phyloP scores from a whole-genome alignment of 2,329 filamentous ascomycete species.

The Calonectria leucothoes region DNA sequence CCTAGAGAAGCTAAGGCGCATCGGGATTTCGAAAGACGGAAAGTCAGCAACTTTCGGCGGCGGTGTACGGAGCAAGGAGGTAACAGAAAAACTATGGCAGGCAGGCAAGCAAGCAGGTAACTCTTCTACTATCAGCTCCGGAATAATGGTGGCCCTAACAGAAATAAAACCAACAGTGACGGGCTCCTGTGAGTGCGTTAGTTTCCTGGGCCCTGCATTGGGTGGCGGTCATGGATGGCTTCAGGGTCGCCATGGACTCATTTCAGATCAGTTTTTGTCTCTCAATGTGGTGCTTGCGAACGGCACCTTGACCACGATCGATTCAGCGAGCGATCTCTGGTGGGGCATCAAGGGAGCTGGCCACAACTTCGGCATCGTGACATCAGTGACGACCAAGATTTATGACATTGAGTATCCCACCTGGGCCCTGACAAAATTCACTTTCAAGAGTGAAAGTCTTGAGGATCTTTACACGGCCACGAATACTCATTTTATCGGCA shows the following conservation, averaged over 20 bases:
- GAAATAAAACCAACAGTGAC: conserved; percentile 47
- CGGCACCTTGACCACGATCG: conserved; percentile 53
- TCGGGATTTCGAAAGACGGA: too few relatives aligned
- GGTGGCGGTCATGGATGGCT: conserved; percentile 69
- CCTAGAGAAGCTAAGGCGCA: too few relatives aligned
- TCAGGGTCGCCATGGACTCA: conserved; percentile 64
- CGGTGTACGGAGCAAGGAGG: too few relatives aligned
- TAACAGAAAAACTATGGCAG: too few relatives aligned
- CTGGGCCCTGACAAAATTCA: conserved; percentile 46
- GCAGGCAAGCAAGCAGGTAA: too few relatives aligned
- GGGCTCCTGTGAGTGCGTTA: conserved; percentile 65
- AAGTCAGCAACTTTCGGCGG: too few relatives aligned
- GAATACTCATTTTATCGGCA: too few relatives aligned
- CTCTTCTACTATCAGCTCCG: too few relatives aligned
- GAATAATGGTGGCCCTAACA: too few relatives aligned
- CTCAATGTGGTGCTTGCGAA: conserved; percentile 64
- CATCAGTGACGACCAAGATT: conserved; percentile 57
- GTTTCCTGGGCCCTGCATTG: conserved; percentile 60
- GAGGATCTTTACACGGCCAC: too few relatives aligned
- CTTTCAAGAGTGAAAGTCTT: too few relatives aligned
- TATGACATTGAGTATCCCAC: conserved; percentile 55
- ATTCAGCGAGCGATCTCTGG: conserved; percentile 61
- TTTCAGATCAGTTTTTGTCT: conserved; percentile 64
- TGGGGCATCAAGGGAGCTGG: conserved; percentile 38
- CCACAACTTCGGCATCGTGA: too few relatives aligned